These are phyloP conservation scores for Moesziomyces sp. DNA, from an alignment of 1,284 basidiomycete species.

Conservation along the genomic window DNA sequence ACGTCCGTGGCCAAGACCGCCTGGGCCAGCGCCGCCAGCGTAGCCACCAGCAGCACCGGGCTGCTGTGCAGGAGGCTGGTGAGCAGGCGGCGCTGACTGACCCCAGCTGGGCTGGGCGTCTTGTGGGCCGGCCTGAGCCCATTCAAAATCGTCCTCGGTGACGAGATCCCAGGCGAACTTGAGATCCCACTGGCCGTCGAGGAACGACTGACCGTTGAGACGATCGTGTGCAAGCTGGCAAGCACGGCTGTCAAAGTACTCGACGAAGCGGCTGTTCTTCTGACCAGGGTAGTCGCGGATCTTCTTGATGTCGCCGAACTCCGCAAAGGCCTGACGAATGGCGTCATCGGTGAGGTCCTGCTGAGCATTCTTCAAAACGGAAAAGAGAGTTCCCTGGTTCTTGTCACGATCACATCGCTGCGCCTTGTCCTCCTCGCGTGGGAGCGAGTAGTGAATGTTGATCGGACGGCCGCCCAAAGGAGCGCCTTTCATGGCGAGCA, in stretches of 20 bases:
- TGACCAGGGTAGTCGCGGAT: constrained; percentile 70
- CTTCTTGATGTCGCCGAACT: constrained; percentile 88
- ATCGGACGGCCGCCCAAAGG: constrained; percentile 73
- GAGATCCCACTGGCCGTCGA: constrained; percentile 88
- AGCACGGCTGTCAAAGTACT: constrained; percentile 63
- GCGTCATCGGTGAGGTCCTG: constrained; percentile 83
- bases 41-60: constrained; percentile 18
- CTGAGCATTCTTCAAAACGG: constrained; percentile 78
- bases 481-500: constrained; percentile 75
- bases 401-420: constrained; percentile 83
- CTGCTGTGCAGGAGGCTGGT: constrained; percentile 16
- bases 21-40: constrained; percentile 11
- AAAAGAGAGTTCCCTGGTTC: constrained; percentile 88
- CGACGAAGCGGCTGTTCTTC: constrained; percentile 44
- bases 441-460: constrained; percentile 96
- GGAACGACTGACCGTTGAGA: constrained; percentile 79
- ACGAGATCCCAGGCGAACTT: constrained; percentile 83
- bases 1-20: constrained; percentile 28
- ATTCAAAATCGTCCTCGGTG: constrained; percentile 53
- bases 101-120: constrained; percentile 28
- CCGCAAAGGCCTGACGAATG: constrained; percentile 81
- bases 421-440: constrained; percentile 81
- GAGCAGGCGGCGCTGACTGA: constrained; percentile 6
- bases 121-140: constrained; percentile 65
- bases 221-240: constrained; percentile 84